Percentiles rank a stretch among this genome's conserved stretches.
Conservation (phyloP, 2,329 filamentous ascomycete species). For the Colletotrichum chlorophyti region DNA sequence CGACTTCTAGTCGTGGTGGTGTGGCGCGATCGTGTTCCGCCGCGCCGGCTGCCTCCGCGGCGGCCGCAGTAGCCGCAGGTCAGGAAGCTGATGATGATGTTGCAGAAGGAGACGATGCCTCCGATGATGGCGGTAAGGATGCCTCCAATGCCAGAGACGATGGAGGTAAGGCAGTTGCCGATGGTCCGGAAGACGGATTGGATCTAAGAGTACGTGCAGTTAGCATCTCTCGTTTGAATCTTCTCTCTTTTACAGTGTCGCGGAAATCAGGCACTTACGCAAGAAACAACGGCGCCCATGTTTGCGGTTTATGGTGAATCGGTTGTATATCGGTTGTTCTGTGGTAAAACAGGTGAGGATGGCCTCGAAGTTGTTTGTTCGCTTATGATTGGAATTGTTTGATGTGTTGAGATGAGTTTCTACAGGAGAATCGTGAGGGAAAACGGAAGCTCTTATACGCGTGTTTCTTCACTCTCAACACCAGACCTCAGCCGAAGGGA, state of each 20-base stretch:
- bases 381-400: no score
- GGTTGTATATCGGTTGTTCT: constrained; percentile 33
- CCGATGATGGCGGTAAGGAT: constrained; percentile 72
- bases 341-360: not conserved
- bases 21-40: constrained; percentile 30
- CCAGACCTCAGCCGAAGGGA: no score
- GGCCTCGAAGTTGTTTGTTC: not conserved
- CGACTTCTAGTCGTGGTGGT: constrained; percentile 38
- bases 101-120: constrained; percentile 69
- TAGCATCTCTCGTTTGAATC: not conserved
- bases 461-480: not conserved
- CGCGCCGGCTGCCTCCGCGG: constrained; percentile 36
- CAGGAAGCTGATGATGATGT: constrained; percentile 72
- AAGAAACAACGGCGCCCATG: constrained; percentile 86
- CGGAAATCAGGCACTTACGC: constrained; percentile 65
- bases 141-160: constrained; percentile 70
- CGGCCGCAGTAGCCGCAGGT: constrained; percentile 57
- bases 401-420: not conserved
- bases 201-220: constrained; percentile 51
- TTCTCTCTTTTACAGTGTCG: constrained; percentile 30
- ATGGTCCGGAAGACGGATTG: constrained; percentile 67
- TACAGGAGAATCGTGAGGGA: not conserved
- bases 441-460: constrained; percentile 12
- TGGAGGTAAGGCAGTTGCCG: constrained; percentile 70
- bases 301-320: constrained; percentile 41